These are phyloP conservation scores for Trichoderma asperellum DNA, from an alignment of 2,329 filamentous ascomycete species.

Conservation along the genomic window DNA sequence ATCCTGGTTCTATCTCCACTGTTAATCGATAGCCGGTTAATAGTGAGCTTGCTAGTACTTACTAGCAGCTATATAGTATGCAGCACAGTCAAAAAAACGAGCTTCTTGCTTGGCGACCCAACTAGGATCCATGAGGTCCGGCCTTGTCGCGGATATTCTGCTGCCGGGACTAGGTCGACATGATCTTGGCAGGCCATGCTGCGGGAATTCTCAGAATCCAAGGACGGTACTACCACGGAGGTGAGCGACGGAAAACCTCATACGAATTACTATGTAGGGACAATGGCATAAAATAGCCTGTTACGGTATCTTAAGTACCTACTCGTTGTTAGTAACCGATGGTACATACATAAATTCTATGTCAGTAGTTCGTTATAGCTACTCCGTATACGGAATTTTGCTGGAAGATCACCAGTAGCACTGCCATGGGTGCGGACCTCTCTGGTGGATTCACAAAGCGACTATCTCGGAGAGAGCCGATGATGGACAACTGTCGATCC, in stretches of 20 bases:
- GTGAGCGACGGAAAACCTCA: neutral
- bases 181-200: neutral
- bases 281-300: neutral
- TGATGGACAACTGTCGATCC: slow-evolving; percentile 17
- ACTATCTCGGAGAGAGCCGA: slow-evolving; percentile 22
- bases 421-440: slow-evolving; percentile 2
- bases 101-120: neutral
- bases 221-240: neutral
- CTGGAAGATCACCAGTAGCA: neutral
- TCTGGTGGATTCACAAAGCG: neutral
- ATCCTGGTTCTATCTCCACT: neutral
- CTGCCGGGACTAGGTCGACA: neutral
- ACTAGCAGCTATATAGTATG: neutral
- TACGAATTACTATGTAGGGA: neutral
- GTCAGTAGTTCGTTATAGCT: neutral
- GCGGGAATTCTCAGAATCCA: neutral
- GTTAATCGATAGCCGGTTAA: slow-evolving; percentile 21
- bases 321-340: neutral
- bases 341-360: neutral
- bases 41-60: neutral
- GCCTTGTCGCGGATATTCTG: neutral
- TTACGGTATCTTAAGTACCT: neutral
- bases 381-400: neutral
- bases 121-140: neutral
- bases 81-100: neutral